A percentile compares a stretch with the other conserved stretches of the same genome.
phyloP scores from a whole-genome alignment of 768 basidiomycete species.

The Scleroderma citrinum region DNA sequence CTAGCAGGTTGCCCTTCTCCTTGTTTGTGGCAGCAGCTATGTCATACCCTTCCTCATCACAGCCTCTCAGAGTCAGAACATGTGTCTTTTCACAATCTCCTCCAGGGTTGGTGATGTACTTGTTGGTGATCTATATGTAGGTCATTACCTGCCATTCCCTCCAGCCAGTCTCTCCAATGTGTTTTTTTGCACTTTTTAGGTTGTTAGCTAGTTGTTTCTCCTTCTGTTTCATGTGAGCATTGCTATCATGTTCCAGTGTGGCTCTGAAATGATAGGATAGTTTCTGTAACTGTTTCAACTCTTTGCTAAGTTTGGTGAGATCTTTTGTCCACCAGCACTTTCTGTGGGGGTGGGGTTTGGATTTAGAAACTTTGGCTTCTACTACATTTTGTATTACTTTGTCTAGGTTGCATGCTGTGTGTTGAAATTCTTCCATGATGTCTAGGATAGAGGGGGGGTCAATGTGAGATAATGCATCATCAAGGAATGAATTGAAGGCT shows the following conservation, averaged over 20 bases:
- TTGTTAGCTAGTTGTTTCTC: neutral
- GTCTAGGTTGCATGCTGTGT: neutral
- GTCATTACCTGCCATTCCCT: neutral
- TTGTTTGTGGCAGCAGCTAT: constrained; percentile 7
- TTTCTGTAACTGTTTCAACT: neutral
- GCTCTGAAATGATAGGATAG: neutral
- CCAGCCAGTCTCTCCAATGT: constrained; percentile 10
- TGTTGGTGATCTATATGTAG: constrained; percentile 4
- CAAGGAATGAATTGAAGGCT: neutral
- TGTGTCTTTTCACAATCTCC: rapidly evolving
- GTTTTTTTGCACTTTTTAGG: neutral
- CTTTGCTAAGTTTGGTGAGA: neutral
- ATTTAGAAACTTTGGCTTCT: constrained; percentile 1
- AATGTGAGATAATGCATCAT: neutral
- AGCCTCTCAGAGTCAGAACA: neutral
- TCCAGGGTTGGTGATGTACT: neutral
- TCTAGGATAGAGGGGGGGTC: neutral
- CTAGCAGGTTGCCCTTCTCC: constrained; percentile 15
- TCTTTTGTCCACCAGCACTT: constrained; percentile 21
- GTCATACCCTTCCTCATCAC: neutral
- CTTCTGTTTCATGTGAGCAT: neutral
- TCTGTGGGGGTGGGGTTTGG: constrained; percentile 9
- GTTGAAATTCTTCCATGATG: constrained; percentile 6
- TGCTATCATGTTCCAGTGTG: neutral
- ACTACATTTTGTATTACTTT: constrained; percentile 11